These are phyloP conservation scores for Cymodocea nodosa DNA, from an alignment of 116 monocot species.

Conservation along the genomic window DNA sequence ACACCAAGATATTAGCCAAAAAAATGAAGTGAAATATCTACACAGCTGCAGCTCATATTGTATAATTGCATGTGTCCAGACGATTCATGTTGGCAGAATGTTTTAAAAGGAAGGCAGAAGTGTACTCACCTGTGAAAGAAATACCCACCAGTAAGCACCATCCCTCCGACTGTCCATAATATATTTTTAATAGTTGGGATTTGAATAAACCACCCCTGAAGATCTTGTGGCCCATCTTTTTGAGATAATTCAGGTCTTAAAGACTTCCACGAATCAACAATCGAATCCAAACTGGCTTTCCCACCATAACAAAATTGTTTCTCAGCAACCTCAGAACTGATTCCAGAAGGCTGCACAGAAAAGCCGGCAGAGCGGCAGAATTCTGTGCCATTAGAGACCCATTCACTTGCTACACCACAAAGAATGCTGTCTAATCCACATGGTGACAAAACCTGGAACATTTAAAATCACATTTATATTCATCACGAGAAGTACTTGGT, in stretches of 20 bases:
- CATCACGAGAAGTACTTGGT: background rate
- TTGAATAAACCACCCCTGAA: conserved; percentile 38
- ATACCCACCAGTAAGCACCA: conserved; percentile 81
- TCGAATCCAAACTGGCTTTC: conserved; percentile 58
- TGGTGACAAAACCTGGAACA: conserved; percentile 63
- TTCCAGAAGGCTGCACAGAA: conserved; percentile 28
- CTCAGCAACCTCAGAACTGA: conserved; percentile 14
- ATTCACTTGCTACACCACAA: conserved; percentile 75
- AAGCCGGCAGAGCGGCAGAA: conserved; percentile 77
- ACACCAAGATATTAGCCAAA: background rate
- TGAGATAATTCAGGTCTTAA: conserved; percentile 9
- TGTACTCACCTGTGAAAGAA: conserved; percentile 45
- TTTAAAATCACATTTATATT: background rate
- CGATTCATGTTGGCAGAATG: background rate
- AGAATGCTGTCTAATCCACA: conserved; percentile 74
- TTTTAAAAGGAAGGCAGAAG: background rate
- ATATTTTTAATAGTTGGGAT: conserved; percentile 34
- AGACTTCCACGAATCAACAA: conserved; percentile 62
- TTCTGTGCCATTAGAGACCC: conserved; percentile 92
- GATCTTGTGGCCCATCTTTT: conserved; percentile 21
- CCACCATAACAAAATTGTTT: conserved; percentile 72
- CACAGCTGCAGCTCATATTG: background rate
- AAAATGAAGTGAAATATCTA: background rate
- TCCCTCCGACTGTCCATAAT: conserved; percentile 81
- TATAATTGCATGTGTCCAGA: background rate